Evolutionary conservation across 352 stramenopile species (phyloP).

Genomic region (Globisporangium heterothallicum): DNA sequence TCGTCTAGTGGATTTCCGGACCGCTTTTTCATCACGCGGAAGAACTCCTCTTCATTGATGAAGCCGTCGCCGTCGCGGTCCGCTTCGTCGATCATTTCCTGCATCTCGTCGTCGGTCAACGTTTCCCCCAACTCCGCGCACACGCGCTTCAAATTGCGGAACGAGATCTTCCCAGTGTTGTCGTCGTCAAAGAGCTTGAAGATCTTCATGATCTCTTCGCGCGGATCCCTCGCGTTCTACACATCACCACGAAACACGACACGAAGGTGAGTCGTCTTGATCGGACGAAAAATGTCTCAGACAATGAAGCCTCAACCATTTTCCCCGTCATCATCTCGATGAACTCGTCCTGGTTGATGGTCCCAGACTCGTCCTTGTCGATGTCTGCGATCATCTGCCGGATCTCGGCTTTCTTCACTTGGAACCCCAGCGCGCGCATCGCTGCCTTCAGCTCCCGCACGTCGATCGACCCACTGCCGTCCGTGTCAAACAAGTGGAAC

Average conservation of each 20-base stretch:
- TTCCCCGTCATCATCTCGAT: constrained; percentile 94
- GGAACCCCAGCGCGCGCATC: constrained; percentile 92
- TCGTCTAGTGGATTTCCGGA: constrained; percentile 91
- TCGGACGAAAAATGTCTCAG: neutral
- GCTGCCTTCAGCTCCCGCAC: constrained; percentile 92
- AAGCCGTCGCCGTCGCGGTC: constrained; percentile 91
- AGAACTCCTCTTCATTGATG: constrained; percentile 95
- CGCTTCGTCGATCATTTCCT: constrained; percentile 96
- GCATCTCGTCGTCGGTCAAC: constrained; percentile 75
- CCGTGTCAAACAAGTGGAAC: constrained; percentile 93
- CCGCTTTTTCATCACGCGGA: constrained; percentile 94
- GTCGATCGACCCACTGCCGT: constrained; percentile 89
- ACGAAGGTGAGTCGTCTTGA: neutral
- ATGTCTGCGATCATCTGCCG: constrained; percentile 90
- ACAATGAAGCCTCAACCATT: too few species aligned
- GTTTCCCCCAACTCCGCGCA: constrained; percentile 78
- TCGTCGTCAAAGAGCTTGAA: constrained; percentile 96
- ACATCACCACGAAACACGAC: neutral
- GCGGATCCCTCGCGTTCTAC: constrained; percentile 77
- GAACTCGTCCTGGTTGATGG: constrained; percentile 91
- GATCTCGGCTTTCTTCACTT: constrained; percentile 92
- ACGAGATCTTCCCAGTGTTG: constrained; percentile 92
- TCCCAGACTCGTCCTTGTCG: constrained; percentile 90
- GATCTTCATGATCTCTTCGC: constrained; percentile 92
- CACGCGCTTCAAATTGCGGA: constrained; percentile 93